Percentiles rank a stretch among this genome's conserved stretches.
Evolutionary conservation across 257 asterid species (phyloP).

Genomic region (Lavandula angustifolia): DNA sequence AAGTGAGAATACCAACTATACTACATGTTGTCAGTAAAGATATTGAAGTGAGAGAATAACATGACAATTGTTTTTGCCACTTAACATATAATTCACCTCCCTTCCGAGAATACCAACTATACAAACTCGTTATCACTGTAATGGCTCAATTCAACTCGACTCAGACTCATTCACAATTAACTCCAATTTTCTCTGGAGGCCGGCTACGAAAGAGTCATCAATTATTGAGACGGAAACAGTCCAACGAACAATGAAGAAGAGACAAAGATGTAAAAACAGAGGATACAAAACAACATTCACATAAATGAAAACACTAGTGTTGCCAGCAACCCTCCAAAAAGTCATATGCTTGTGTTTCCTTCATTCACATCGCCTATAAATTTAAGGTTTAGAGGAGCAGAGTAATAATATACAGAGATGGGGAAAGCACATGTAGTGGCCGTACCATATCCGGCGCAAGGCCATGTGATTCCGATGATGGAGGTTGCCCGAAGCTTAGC

Average conservation of each 20-base stretch:
- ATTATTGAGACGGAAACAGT: neutral
- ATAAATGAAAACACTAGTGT: neutral
- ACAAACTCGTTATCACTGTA: no score
- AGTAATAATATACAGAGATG: constrained; percentile 17
- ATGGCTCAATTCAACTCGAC: no score
- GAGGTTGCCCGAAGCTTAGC: constrained; percentile 44
- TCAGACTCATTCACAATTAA: no score
- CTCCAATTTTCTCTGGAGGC: no score
- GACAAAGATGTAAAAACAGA: constrained; percentile 8
- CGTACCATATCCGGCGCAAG: constrained; percentile 63
- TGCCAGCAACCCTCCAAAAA: no score
- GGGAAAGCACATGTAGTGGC: constrained; percentile 50
- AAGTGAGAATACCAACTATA: no score
- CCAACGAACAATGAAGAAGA: constrained; percentile 10
- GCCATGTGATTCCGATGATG: constrained; percentile 58
- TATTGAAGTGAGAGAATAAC: no score
- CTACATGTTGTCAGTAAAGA: no score
- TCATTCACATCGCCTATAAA: constrained; percentile 10
- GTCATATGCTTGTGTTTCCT: neutral
- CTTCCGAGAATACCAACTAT: no score
- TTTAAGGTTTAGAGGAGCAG: neutral
- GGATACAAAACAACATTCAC: neutral
- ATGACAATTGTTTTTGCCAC: no score
- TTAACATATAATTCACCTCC: no score
- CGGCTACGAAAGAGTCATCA: no score